These are phyloP conservation scores for Trichoderma koningii DNA, from an alignment of 2,329 filamentous ascomycete genomes.

Conservation along the genomic window DNA sequence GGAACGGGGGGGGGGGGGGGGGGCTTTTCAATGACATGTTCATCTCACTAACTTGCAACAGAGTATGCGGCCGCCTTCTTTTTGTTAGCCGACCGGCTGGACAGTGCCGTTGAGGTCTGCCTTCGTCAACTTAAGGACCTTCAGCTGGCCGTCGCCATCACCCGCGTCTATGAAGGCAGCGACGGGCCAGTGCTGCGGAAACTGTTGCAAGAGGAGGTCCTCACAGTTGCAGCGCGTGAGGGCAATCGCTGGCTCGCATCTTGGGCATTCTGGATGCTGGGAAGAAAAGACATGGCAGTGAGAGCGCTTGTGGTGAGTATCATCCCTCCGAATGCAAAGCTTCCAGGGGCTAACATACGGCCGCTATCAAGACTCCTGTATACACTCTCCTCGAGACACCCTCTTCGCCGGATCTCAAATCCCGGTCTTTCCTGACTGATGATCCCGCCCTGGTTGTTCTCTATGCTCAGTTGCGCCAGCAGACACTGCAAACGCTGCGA, in stretches of 20 bases:
- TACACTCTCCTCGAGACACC: conserved; percentile 71
- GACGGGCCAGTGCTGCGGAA: conserved; percentile 70
- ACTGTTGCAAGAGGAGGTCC: conserved; percentile 76
- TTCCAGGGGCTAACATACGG: neutral
- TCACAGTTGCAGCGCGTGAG: conserved; percentile 74
- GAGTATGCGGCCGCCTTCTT: conserved; percentile 97
- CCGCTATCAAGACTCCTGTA: conserved; percentile 66
- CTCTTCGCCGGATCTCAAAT: conserved; percentile 67
- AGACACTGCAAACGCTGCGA: conserved; percentile 77
- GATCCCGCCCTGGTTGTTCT: conserved; percentile 87
- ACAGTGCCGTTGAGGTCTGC: conserved; percentile 84
- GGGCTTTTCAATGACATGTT: neutral
- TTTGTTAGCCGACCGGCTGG: conserved; percentile 79
- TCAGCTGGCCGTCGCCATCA: conserved; percentile 85
- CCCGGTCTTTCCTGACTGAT: conserved; percentile 81
- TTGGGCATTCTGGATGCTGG: conserved; percentile 94
- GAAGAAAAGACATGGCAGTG: conserved; percentile 79
- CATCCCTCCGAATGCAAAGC: too few relatives aligned
- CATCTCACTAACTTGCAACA: conserved; percentile 37
- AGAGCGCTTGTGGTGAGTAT: conserved; percentile 72
- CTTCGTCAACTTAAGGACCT: conserved; percentile 84
- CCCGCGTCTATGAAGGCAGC: conserved; percentile 86
- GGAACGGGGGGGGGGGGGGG: too few relatives aligned
- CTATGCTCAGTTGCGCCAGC: conserved; percentile 81
- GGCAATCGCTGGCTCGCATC: conserved; percentile 92